Percentiles rank a stretch among this genome's conserved stretches.
phyloP scores from a whole-genome alignment of 176 grass and related monocot genomes.

The Eleusine coracana region DNA sequence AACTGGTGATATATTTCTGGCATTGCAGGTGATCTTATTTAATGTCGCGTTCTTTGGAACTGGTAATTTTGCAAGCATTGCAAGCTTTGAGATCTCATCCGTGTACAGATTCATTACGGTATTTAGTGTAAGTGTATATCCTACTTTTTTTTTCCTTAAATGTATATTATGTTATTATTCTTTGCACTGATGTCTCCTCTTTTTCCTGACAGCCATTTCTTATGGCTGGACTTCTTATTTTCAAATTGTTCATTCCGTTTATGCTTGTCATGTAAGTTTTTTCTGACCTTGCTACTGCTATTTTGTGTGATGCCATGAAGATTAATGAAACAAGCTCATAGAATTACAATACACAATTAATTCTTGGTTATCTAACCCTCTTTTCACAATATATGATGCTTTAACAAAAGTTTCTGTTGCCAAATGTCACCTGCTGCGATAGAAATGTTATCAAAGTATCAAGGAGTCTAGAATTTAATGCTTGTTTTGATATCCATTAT shows the following conservation, averaged over 20 bases:
- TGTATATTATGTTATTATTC: slow-evolving; percentile 39
- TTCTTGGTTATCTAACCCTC: slow-evolving; percentile 13
- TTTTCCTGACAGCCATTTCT: slow-evolving; percentile 84
- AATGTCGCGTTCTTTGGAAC: slow-evolving; percentile 99
- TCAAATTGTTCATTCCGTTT: slow-evolving; percentile 98
- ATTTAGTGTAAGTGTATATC: slow-evolving; percentile 74
- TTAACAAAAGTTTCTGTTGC: slow-evolving; percentile 13
- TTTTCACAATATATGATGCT: slow-evolving; percentile 20
- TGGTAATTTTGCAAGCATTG: slow-evolving; percentile 98
- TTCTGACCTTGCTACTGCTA: slow-evolving; percentile 6
- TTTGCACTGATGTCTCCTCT: slow-evolving; percentile 31
- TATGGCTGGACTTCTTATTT: slow-evolving; percentile 94
- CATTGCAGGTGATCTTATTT: slow-evolving; percentile 82
- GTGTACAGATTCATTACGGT: slow-evolving; percentile 98
- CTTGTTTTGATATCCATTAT: slow-evolving; percentile 6
- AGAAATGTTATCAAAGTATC: neutral
- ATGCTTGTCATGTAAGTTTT: slow-evolving; percentile 96
- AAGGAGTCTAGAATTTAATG: slow-evolving; percentile 8
- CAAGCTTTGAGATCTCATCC: slow-evolving; percentile 98
- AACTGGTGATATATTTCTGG: slow-evolving; percentile 26
- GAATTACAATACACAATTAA: neutral
- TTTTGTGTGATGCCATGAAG: slow-evolving; percentile 8
- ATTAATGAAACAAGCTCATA: slow-evolving; percentile 21
- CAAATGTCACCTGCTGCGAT: slow-evolving; percentile 22
- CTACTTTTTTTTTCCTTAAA: slow-evolving; percentile 36